Evolutionary conservation across 208 protist species (phyloP), one percentile per base, ranked within the genome.

Genomic region (Sergeia podlipaevii): DNA sequence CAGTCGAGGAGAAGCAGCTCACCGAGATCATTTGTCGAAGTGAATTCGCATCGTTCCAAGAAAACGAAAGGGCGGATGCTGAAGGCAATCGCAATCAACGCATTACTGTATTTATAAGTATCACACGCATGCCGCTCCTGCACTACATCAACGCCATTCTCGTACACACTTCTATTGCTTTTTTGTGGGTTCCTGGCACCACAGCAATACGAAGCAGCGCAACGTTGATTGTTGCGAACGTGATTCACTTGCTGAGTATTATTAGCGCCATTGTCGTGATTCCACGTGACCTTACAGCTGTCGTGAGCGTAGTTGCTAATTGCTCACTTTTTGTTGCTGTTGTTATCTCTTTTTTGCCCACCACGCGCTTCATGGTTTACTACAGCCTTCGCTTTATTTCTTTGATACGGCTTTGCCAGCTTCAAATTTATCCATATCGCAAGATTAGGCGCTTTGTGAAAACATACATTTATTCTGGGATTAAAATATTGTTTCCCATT

Each of bases 301-400:
- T 75, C 17, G 48, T 84, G 28, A 89, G 80, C 8, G 2, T 79
- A 15, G 44, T 87, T 8, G 42, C 33, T 24, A 65, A 65, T 3
- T 51, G 41, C 17, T 34, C 58, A 26, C 60, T 85, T 3, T 28
- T 85, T 10, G 47, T 44, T 26, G 47, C 60, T 29, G 57, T 65
- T 0, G 60, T 77, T 0, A 56, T 81, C 24, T 33, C 76, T 11
- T 60, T 75, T 8, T 15, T 76, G 5, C 58, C 62, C 0, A 43
- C 28, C n/a, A 37, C 28, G 1, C 33, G 20, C 11, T 62, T 63
- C 29, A 33, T 38, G 36, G 51, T 36, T 2, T 69, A 64, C 36
- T 85, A 85, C 51, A 71, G 64, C 45, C 32, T 83, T 23, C 67
- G 76, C 23, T 91, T 81, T 45, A 18, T 88, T 0, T 91, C 84